phyloP scores from a whole-genome alignment of 306 rosid genomes.

The Corylus heterophylla region DNA sequence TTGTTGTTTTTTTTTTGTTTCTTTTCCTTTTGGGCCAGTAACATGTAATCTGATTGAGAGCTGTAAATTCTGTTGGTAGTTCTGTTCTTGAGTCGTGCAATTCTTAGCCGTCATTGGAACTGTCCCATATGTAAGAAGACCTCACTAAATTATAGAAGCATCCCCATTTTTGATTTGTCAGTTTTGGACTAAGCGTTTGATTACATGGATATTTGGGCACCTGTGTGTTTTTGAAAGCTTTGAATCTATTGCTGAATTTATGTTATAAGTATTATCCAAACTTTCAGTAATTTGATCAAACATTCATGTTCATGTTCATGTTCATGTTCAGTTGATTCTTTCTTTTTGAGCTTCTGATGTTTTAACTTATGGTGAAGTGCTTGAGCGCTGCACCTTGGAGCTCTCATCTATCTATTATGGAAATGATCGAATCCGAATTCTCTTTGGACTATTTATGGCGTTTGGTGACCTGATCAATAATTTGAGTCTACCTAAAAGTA shows the following conservation, averaged over 20 bases:
- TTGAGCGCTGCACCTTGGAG: not conserved
- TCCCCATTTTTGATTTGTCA: not conserved
- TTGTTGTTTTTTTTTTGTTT: not conserved
- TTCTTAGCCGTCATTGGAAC: slow-evolving; percentile 18
- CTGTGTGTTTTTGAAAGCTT: no score
- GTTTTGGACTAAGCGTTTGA: not conserved
- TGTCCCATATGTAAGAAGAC: slow-evolving; percentile 16
- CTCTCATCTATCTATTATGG: not conserved
- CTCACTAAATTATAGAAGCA: slow-evolving; percentile 28
- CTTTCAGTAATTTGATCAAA: not conserved
- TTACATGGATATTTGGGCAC: not conserved
- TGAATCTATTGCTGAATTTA: not conserved
- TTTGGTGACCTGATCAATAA: no score
- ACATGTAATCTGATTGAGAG: slow-evolving; percentile 31
- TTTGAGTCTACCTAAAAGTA: no score
- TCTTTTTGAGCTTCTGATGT: not conserved
- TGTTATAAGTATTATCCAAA: not conserved
- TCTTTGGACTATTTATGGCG: not conserved
- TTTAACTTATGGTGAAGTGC: not conserved
- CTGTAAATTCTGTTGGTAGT: slow-evolving; percentile 37
- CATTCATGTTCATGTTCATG: not conserved
- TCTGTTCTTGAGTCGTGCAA: slow-evolving; percentile 17
- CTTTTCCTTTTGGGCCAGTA: not conserved
- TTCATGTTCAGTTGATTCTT: not conserved
- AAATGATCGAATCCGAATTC: not conserved